Conservation (phyloP, 306 rosid genomes). For the Trifolium subterraneum region DNA sequence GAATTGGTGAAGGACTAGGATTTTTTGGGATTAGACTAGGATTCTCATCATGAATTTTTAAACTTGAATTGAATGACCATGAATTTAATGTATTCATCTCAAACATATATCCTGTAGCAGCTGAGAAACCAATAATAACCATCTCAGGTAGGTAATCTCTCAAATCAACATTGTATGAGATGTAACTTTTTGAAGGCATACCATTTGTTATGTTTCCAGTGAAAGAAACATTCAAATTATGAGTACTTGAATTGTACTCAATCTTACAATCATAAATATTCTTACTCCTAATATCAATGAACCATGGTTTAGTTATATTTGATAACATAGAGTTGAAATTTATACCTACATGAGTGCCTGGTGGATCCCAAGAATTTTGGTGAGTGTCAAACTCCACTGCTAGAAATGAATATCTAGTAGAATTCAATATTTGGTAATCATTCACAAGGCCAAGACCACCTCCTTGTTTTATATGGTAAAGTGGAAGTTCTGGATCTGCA, state of each 20-base stretch:
- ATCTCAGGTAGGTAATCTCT: too few species aligned
- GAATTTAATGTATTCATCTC: too few species aligned
- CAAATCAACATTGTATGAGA: too few species aligned
- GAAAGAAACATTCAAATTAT: constrained; percentile 13
- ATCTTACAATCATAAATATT: neutral
- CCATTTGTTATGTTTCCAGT: neutral
- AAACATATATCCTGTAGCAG: too few species aligned
- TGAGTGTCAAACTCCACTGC: constrained; percentile 21
- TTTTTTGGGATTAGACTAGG: too few species aligned
- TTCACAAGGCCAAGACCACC: constrained; percentile 17
- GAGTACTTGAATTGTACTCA: constrained; percentile 13
- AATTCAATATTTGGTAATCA: constrained; percentile 1
- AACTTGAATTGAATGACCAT: too few species aligned
- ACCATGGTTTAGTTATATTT: constrained; percentile 8
- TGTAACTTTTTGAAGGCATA: too few species aligned
- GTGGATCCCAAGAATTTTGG: constrained; percentile 19
- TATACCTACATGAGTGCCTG: constrained; percentile 29
- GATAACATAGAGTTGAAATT: constrained; percentile 19
- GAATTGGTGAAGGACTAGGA: too few species aligned
- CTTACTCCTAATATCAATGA: neutral
- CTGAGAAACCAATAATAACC: too few species aligned
- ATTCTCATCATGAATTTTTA: too few species aligned
- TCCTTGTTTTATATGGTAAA: neutral
- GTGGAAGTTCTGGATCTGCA: constrained; percentile 10
- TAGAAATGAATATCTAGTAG: constrained; percentile 14